These are phyloP conservation scores for Backusella luteola DNA, from an alignment of 192 early-diverging fungal species.

Conservation along the genomic window DNA sequence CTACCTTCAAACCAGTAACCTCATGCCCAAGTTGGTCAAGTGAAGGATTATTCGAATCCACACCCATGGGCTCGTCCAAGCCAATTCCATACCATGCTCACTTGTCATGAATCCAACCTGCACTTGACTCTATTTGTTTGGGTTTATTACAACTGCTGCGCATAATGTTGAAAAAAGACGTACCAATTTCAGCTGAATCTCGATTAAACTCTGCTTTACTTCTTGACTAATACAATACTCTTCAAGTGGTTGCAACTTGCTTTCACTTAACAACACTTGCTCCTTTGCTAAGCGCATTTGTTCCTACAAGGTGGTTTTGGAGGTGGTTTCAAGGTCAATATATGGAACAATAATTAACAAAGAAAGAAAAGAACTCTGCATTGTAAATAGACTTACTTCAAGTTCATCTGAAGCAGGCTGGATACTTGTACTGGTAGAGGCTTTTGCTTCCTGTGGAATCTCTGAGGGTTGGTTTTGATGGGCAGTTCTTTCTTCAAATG, in stretches of 20 bases:
- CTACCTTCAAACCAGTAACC: conserved; percentile 34
- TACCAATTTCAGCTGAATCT: not conserved
- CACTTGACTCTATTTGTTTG: conserved; percentile 4
- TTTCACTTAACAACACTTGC: not conserved
- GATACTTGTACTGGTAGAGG: not conserved
- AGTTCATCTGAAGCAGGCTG: not conserved
- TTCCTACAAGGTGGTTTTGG: not conserved
- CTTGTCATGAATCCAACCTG: conserved; percentile 6
- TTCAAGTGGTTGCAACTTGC: not conserved
- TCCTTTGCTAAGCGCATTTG: conserved; percentile 7
- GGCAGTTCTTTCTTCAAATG: no score
- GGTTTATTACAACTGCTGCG: no score
- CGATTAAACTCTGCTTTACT: not conserved
- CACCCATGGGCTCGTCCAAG: not conserved
- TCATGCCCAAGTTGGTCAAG: conserved; percentile 49
- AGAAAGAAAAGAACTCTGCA: not conserved
- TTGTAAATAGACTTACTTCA: not conserved
- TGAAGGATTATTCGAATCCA: conserved; percentile 48
- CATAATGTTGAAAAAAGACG: not conserved
- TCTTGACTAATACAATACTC: not conserved
- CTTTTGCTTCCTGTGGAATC: not conserved
- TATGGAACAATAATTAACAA: not conserved
- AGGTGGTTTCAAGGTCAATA: not conserved
- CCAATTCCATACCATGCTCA: not conserved
- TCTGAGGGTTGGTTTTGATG: not conserved